Evolutionary conservation across 225 moss, liverwort and hornwort genomes (phyloP).

Genomic region (Rhytidiadelphus loreus): DNA sequence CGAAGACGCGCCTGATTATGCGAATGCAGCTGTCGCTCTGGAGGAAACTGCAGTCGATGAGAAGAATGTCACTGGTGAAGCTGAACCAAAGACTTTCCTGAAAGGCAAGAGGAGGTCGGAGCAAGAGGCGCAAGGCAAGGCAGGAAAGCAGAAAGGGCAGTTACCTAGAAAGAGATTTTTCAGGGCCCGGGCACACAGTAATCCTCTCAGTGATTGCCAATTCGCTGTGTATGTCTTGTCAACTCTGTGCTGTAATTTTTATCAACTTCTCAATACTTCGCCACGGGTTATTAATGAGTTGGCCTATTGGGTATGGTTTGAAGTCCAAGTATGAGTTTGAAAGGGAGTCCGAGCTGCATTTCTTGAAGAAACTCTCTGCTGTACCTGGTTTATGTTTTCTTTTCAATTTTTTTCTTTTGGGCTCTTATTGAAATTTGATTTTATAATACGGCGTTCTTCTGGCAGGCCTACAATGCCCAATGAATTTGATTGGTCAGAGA

Average conservation of each 20-base stretch:
- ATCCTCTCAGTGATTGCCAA: slow-evolving; percentile 86
- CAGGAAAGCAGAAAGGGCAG: slow-evolving; percentile 51
- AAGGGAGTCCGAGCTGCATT: background rate
- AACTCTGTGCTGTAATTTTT: background rate
- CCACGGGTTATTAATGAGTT: background rate
- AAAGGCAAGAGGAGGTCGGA: slow-evolving; percentile 75
- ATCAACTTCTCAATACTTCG: background rate
- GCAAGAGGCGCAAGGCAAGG: slow-evolving; percentile 48
- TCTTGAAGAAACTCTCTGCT: background rate
- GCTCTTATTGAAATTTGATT: background rate
- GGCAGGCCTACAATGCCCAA: slow-evolving; percentile 72
- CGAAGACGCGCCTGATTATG: background rate
- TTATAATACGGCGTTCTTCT: background rate
- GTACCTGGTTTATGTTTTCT: background rate
- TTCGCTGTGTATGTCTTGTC: slow-evolving; percentile 63
- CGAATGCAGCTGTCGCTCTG: background rate
- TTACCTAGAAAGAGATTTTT: slow-evolving; percentile 91
- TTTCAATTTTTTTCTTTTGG: background rate
- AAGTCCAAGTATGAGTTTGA: background rate
- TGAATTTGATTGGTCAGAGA: slow-evolving; percentile 73
- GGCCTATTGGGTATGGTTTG: background rate
- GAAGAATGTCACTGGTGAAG: background rate
- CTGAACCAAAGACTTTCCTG: background rate
- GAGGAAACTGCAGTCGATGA: background rate
- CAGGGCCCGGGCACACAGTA: slow-evolving; percentile 90